Percentiles rank a stretch among this genome's conserved stretches.
Conservation (phyloP, 164 flowering plant genomes). For the Stephania yunnanensis region DNA sequence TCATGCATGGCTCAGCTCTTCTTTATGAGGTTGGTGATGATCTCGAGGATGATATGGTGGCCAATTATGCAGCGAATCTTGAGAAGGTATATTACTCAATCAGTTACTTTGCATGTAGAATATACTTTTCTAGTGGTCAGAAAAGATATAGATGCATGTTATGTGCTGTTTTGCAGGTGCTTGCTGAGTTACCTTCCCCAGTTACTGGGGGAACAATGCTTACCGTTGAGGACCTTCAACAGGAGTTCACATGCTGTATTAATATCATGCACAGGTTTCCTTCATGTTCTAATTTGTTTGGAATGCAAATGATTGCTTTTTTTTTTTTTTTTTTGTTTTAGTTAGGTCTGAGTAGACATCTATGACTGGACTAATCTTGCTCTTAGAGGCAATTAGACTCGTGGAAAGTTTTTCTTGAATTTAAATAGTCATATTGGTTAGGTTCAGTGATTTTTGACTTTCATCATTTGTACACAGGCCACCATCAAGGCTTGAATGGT, state of each 20-base stretch:
- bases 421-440: not conserved
- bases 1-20: conserved; percentile 79
- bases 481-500: not conserved
- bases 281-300: not conserved
- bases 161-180: conserved; percentile 38
- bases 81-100: conserved; percentile 52
- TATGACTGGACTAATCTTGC: not conserved
- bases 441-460: not conserved
- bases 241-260: conserved; percentile 72
- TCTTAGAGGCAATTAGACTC: not conserved
- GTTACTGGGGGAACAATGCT: conserved; percentile 67
- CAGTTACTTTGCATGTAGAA: not conserved
- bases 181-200: conserved; percentile 77
- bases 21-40: conserved; percentile 97
- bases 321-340: too few relatives aligned
- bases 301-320: not conserved
- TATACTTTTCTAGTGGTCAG: not conserved
- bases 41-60: conserved; percentile 69
- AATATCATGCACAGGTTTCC: conserved; percentile 80
- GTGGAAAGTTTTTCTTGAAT: not conserved
- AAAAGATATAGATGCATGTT: not conserved
- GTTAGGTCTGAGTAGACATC: not conserved
- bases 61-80: conserved; percentile 69
- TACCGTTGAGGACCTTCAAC: conserved; percentile 84
- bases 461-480: not conserved